phyloP scores from a whole-genome alignment of 202 grass and related monocot genomes.

The Schoenoplectus triqueter region DNA sequence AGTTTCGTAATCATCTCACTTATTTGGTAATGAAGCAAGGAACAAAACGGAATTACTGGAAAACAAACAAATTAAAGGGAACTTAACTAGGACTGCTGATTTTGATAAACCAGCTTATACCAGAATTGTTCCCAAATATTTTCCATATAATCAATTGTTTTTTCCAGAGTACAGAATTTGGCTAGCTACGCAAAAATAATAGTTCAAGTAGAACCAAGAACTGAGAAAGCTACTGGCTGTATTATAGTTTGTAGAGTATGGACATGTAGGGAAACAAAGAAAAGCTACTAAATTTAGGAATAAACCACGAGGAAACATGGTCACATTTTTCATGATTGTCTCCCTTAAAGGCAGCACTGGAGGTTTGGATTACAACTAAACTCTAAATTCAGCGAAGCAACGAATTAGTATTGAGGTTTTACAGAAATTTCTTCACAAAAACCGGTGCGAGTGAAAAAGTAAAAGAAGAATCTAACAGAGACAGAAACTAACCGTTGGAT shows the following conservation, averaged over 20 bases:
- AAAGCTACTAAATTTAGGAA: conserved; percentile 31
- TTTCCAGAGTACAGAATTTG: not conserved
- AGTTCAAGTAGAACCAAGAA: not conserved
- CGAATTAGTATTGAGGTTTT: not conserved
- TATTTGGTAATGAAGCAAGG: not conserved
- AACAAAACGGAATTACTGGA: conserved; percentile 13
- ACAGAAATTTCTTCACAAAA: not conserved
- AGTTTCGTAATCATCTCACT: not conserved
- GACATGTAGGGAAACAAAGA: not conserved
- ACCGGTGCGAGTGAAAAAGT: not conserved
- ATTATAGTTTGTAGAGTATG: not conserved
- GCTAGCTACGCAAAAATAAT: not conserved
- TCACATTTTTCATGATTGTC: not conserved
- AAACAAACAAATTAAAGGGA: not conserved
- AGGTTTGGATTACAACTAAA: not conserved
- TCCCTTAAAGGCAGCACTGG: not conserved
- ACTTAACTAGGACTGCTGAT: not conserved
- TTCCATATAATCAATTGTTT: not conserved
- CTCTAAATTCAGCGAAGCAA: not conserved
- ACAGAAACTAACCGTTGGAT: conserved; percentile 46
- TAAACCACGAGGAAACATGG: conserved; percentile 2
- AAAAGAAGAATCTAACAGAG: conserved; percentile 15
- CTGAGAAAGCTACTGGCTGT: not conserved
- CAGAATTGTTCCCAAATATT: not conserved
- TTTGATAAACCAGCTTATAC: conserved; percentile 10